Evolutionary conservation across 441 rosid genomes (phyloP), one percentile per base, ranked within the genome.

Genomic region (Populus trichocarpa): DNA sequence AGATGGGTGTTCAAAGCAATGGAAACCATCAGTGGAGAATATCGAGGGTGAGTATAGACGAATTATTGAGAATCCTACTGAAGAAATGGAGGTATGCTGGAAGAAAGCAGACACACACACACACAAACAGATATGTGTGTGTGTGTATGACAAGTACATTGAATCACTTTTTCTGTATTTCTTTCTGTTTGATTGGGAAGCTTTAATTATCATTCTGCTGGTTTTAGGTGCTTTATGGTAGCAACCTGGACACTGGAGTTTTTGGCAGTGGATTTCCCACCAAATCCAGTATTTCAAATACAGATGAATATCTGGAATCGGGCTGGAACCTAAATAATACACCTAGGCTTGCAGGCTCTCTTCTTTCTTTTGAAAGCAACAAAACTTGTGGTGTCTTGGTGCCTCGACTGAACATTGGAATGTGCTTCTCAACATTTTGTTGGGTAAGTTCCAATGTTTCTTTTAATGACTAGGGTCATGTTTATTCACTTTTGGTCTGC

Each of bases 261-360:
- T 89, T 91, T 85, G 89, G 90, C 81, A 83, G 93, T 82, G 98
- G 94, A 78, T 91, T 91, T 89, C 90, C 98, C 18, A 74, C 78
- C 26, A 72, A 26, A 38, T 81, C 83, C 63, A 75, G 67, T 67
- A 32, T 73, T 57, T 68, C 74, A 71, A 84, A 78, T n/a, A 66
- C 67, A 71, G 76, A 82, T 68, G 82, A 83, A n/a, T 89, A 85
- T 72, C 53, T 72, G 70, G 75, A 73, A 65, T 90, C 93, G 59
- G 88, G 95, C 66, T 93, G 98, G 96, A 93, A 93, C 81, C 86
- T 92, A 81, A 92, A 89, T 83, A 85, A 87, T 71, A 74, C 86
- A 67, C 86, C 97, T 40, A 79, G 65, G 86, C 87, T 86, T 71
- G 87, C 89, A 8, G 89, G 87, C 77, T 93, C 97, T 67, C 94